Conservation (phyloP, 139 green algal species). For the Pleodorina starrii region DNA sequence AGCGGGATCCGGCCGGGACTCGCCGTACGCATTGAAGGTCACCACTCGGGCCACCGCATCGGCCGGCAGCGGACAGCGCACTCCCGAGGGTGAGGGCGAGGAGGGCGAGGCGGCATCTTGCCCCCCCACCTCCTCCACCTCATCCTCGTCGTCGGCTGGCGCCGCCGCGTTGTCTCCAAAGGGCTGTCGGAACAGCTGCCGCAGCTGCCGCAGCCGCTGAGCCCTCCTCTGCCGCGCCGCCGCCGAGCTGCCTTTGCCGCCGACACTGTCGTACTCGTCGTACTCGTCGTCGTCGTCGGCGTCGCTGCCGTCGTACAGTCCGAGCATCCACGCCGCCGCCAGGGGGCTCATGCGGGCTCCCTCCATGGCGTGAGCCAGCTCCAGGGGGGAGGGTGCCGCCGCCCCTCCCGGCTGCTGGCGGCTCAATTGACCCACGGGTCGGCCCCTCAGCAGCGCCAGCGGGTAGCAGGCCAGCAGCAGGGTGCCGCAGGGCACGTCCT, state of each 20-base stretch:
- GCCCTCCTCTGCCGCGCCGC: too few relatives aligned
- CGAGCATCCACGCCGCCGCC: slow-evolving; percentile 17
- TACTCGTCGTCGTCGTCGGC: not conserved
- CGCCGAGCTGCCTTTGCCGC: not conserved
- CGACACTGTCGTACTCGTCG: not conserved
- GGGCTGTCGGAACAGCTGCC: not conserved
- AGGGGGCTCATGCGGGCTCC: not conserved
- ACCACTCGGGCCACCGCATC: not conserved
- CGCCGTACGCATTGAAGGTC: slow-evolving; percentile 19
- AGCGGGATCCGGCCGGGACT: not conserved
- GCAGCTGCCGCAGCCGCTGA: not conserved
- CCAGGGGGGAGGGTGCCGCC: not conserved
- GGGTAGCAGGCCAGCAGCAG: slow-evolving; percentile 15
- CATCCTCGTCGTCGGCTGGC: not conserved
- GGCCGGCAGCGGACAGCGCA: not conserved
- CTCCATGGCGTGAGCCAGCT: not conserved
- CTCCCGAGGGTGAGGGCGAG: too few relatives aligned
- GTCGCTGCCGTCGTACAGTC: not conserved
- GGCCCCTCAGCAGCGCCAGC: slow-evolving; percentile 8
- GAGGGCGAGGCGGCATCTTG: too few relatives aligned
- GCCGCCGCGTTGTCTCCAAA: not conserved
- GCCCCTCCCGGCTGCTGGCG: not conserved
- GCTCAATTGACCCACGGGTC: not conserved
- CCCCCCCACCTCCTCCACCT: not conserved
- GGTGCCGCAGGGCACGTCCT: not conserved